These are phyloP conservation scores for Helotiales sp. DNA, from an alignment of 2,329 filamentous ascomycete genomes.

Conservation along the genomic window DNA sequence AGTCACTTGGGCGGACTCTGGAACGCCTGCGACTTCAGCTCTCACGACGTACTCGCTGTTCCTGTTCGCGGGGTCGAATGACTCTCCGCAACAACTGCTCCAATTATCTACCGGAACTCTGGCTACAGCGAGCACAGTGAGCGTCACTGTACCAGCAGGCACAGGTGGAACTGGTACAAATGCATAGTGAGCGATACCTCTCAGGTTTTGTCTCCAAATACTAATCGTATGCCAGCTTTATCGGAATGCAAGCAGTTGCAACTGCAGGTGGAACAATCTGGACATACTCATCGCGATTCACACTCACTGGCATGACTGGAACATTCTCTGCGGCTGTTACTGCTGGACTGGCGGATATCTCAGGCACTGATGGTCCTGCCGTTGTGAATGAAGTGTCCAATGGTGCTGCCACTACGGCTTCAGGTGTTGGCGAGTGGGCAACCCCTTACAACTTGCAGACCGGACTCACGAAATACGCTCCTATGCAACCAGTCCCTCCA, in stretches of 20 bases:
- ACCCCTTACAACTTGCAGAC: constrained; percentile 39
- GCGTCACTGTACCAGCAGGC: constrained; percentile 29
- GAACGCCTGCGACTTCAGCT: constrained; percentile 49
- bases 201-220: background rate
- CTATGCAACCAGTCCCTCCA: constrained; percentile 41
- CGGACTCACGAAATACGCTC: constrained; percentile 39
- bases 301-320: constrained; percentile 64
- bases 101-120: constrained; percentile 39
- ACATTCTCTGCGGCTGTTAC: constrained; percentile 47
- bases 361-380: constrained; percentile 39
- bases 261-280: constrained; percentile 54
- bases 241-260: constrained; percentile 57
- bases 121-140: constrained; percentile 22
- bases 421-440: constrained; percentile 24
- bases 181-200: constrained; percentile 34
- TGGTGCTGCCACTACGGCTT: constrained; percentile 4
- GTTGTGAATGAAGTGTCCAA: constrained; percentile 24
- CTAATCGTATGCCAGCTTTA: constrained; percentile 45
- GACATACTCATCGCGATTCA: constrained; percentile 64
- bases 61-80: constrained; percentile 61
- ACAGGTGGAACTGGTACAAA: constrained; percentile 31
- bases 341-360: constrained; percentile 36
- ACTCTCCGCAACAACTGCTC: constrained; percentile 45
- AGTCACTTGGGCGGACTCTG: constrained; percentile 57
- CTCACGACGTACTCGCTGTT: constrained; percentile 57